These are phyloP conservation scores for Naegleria gruberi DNA, from an alignment of 208 protist species.

Conservation along the genomic window DNA sequence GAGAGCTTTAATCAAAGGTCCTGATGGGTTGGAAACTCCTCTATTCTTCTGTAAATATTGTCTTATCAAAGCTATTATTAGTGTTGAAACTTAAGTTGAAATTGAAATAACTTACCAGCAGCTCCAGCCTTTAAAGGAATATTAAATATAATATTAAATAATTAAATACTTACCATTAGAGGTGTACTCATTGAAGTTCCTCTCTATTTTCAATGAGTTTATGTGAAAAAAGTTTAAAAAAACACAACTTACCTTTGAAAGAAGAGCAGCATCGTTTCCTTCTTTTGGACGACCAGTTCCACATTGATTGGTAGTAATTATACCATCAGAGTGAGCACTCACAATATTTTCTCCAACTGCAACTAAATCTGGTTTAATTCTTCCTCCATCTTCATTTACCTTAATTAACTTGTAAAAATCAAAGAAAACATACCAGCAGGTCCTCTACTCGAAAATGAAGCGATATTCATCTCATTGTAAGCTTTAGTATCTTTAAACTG, in stretches of 20 bases:
- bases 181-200: slow-evolving; percentile 15
- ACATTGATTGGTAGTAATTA: not conserved
- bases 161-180: too few species aligned
- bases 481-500: not conserved
- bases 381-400: slow-evolving; percentile 62
- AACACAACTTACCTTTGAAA: too few species aligned
- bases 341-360: slow-evolving; percentile 50
- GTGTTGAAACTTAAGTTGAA: not conserved
- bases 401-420: too few species aligned
- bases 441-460: slow-evolving; percentile 46
- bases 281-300: not conserved
- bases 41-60: slow-evolving; percentile 58
- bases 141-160: too few species aligned
- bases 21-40: slow-evolving; percentile 37
- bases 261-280: not conserved
- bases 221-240: too few species aligned
- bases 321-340: slow-evolving; percentile 34
- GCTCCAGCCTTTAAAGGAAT: not conserved
- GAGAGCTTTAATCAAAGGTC: slow-evolving; percentile 54
- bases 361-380: slow-evolving; percentile 68
- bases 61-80: slow-evolving; percentile 68
- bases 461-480: not conserved
- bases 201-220: too few species aligned
- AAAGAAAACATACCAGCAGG: too few species aligned
- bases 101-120: not conserved